Evolutionary conservation across 2,329 filamentous ascomycete genomes (phyloP), one percentile per base, ranked within the genome.

Genomic region (Teratosphaeria zuluensis): DNA sequence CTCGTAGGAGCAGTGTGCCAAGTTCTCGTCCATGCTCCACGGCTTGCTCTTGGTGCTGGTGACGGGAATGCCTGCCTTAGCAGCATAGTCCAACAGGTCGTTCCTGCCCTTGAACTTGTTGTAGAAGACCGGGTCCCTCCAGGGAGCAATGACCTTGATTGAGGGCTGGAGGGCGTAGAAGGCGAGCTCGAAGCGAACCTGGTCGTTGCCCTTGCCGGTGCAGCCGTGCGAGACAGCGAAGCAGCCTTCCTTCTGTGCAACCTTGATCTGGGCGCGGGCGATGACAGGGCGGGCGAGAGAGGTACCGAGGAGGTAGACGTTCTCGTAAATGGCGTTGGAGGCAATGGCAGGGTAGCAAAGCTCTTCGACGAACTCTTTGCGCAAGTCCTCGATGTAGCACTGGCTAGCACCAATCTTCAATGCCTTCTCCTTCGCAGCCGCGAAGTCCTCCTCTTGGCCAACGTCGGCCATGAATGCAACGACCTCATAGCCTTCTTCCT

Each of bases 1-100:
- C 78, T 95, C 90, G 74, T 94, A 95, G 61, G 77, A 81, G 79
- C 85, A 89, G 76, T 92, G 88, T 58, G 85, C 87, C 67, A 89
- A 69, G 76, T 90, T 89, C 74, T 86, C 84, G 66, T 86, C 83
- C 79, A 81, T 82, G 60, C 80, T 80, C 83, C 84, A 89, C 53
- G 85, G 85, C 75, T 86, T 85, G 71, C 84, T 83, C 77, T 88
- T 88, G 65, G 86, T 89, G 66, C 83, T 86, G 32, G 83, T 84
- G 60, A 90, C 86, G 54, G 87, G 87, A 62, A 90, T 89, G 71
- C 81, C 81, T 65, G 83, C 81, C 72, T 82, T 73, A 7, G 77
- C 79, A 52, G 88, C 88, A 69, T 87, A 91, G 72, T 89, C 82
- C 55, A 91, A 81, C 53, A 91, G 81, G 70, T 88, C 87, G 64